phyloP scores from a whole-genome alignment of 148 eudicot species.

The Rhododendron ovatum region DNA sequence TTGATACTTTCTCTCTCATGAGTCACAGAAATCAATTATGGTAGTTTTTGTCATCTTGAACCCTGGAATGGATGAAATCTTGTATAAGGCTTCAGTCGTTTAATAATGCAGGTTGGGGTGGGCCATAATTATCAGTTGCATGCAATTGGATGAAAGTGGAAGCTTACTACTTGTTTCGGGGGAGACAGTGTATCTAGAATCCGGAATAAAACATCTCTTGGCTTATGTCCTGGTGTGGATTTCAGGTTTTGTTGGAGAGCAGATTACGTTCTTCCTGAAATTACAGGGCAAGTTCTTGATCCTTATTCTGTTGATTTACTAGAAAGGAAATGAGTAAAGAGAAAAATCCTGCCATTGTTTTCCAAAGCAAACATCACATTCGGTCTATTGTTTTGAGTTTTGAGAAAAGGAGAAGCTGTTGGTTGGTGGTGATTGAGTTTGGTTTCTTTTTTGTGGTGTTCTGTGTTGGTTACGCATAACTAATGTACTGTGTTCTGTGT shows the following conservation, averaged over 20 bases:
- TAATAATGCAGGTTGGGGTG: slow-evolving; percentile 64
- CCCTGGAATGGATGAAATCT: not conserved
- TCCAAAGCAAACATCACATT: not conserved
- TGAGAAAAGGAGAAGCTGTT: not conserved
- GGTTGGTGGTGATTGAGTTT: not conserved
- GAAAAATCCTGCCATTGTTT: not conserved
- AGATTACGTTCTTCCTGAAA: slow-evolving; percentile 84
- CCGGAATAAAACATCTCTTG: slow-evolving; percentile 74
- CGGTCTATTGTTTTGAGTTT: not conserved
- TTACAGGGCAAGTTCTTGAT: slow-evolving; percentile 60
- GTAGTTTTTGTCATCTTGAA: not conserved
- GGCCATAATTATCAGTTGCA: slow-evolving; percentile 73
- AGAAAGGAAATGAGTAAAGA: not conserved
- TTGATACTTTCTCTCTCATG: not conserved
- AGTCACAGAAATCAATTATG: not conserved
- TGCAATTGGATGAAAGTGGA: slow-evolving; percentile 88
- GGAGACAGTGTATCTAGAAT: slow-evolving; percentile 82
- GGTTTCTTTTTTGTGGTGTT: not conserved
- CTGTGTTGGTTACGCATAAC: not conserved
- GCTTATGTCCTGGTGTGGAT: slow-evolving; percentile 79
- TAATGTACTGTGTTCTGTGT: not conserved
- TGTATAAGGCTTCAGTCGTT: not conserved
- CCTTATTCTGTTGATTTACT: not conserved
- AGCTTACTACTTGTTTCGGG: slow-evolving; percentile 82
- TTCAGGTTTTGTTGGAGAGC: slow-evolving; percentile 98